Evolutionary conservation across 1,284 basidiomycete species (phyloP).

Genomic region (Boletellus deceptivus): DNA sequence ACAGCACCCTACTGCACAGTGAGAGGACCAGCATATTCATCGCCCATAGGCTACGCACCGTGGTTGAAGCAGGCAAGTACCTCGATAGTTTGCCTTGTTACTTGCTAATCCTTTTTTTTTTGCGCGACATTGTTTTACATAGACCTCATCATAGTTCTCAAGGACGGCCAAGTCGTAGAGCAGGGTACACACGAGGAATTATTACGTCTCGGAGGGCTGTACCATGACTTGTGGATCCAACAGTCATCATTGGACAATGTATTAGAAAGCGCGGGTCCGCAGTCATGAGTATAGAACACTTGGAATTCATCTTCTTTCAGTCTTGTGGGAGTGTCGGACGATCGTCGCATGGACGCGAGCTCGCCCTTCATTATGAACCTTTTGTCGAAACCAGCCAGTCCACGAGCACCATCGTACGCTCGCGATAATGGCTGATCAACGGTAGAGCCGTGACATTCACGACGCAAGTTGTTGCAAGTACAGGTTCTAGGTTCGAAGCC

Average conservation of each 20-base stretch:
- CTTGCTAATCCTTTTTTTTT: neutral
- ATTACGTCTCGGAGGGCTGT: constrained; percentile 69
- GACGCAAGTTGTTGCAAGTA: no score
- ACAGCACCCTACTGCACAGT: constrained; percentile 72
- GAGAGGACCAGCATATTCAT: constrained; percentile 93
- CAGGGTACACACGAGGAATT: constrained; percentile 91
- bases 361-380: neutral
- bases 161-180: constrained; percentile 83
- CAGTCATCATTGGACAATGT: constrained; percentile 50
- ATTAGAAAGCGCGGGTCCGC: constrained; percentile 13
- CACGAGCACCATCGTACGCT: no score
- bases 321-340: neutral
- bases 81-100: neutral
- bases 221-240: constrained; percentile 84
- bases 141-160: constrained; percentile 90
- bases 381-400: neutral
- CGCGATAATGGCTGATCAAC: no score
- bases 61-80: constrained; percentile 78
- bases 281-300: neutral
- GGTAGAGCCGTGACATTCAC: no score
- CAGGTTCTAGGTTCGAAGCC: no score
- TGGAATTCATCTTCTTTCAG: neutral
- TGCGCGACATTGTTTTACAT: constrained; percentile 1
- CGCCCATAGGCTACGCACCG: constrained; percentile 87
- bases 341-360: neutral